Evolutionary conservation across 768 basidiomycete genomes (phyloP), one percentile per base, ranked within the genome.

Genomic region (Xanthoconium stramineum): DNA sequence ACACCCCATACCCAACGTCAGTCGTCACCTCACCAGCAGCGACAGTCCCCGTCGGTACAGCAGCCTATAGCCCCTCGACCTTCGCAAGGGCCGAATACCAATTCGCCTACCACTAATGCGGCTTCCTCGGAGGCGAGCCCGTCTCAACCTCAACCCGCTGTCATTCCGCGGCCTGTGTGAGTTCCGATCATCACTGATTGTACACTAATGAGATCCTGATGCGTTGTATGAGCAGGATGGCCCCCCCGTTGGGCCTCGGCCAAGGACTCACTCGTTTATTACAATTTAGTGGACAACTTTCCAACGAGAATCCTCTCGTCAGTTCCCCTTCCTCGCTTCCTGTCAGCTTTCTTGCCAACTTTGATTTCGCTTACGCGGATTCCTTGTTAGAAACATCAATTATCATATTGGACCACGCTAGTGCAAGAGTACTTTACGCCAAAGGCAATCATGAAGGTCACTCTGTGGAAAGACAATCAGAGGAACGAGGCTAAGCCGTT

Each of bases 391-490:
- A 88, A 88, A 79, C 67, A 83, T 47, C 78, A 82, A 62, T 72
- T 88, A 45, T 75, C 80, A 14, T 88, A 80, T 75, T 93, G 91
- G 91, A 75, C 76, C 12, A 73, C 75, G 4, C 63, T 90, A 37
- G 80, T 91, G 56, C 76, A 77, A 47, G 83, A 86, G 30, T 91
- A 85, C 60, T 93, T 92, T 65, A 82, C 83, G 10, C 79, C 83
- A 3, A 82, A 82, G 56, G 86, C 89, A 20, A 71, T 81, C 45
- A 83, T 92, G 83, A 89, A 84, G 68, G 78, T 93, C 61, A 91
- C 89, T 3, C 72, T 93, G n/a, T 92, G 91, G 91, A 89, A 89
- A 67, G 90, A 91, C 69, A 91, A 88, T 63, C 82, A 84, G 65
- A 80, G 78, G 62, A 80, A 78, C 28, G 91, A 92, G 65, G 89